These are phyloP conservation scores for Pseudonitzschia delicatissima DNA, from an alignment of 108 stramenopile species.

Conservation along the genomic window DNA sequence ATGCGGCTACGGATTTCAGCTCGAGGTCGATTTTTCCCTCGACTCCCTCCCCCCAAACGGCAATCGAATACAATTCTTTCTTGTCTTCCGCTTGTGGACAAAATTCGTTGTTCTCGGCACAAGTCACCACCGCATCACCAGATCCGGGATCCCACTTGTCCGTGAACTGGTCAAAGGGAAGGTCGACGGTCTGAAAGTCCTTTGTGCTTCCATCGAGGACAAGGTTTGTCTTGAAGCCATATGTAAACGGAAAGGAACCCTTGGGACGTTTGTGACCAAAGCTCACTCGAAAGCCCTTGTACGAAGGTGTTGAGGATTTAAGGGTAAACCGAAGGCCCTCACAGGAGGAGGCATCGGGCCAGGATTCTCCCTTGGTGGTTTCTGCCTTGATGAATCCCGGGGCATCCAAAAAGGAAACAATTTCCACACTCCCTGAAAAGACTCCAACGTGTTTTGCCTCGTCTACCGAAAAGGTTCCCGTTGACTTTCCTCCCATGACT, in stretches of 20 bases:
- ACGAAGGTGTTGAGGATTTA: conserved; percentile 22
- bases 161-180: conserved; percentile 38
- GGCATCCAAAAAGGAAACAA: conserved; percentile 39
- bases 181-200: conserved; percentile 20
- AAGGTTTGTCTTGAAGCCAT: conserved; percentile 34
- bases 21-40: conserved; percentile 38
- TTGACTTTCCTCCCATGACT: conserved; percentile 19
- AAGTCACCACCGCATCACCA: conserved; percentile 33
- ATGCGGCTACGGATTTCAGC: conserved; percentile 34
- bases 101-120: conserved; percentile 29
- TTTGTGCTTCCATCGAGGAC: not conserved
- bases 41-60: conserved; percentile 54
- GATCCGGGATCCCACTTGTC: conserved; percentile 43
- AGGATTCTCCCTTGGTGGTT: not conserved
- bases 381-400: conserved; percentile 44
- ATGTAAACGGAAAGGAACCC: conserved; percentile 21
- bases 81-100: conserved; percentile 33
- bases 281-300: conserved; percentile 37
- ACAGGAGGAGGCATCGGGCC: conserved; percentile 41
- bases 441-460: conserved; percentile 1
- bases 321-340: conserved; percentile 14
- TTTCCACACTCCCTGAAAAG: conserved; percentile 37
- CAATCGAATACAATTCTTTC: conserved; percentile 32
- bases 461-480: not conserved
- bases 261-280: conserved; percentile 41